Percentiles rank a stretch among this genome's conserved stretches.
Evolutionary conservation across 768 basidiomycete genomes (phyloP).

Genomic region (Cystobasidium ongulense): DNA sequence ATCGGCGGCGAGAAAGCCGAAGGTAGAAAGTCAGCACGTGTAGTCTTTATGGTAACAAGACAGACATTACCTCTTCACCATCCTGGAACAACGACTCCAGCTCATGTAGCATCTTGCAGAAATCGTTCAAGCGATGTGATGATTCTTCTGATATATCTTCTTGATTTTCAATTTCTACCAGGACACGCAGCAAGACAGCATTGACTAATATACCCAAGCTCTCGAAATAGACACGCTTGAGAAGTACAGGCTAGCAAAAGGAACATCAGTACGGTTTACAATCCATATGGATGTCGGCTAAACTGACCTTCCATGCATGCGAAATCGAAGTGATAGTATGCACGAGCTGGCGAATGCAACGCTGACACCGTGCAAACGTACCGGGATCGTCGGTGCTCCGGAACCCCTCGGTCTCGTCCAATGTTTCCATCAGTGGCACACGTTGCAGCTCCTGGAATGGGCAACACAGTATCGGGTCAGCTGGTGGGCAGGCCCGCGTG

Average conservation of each 20-base stretch:
- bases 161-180: conserved; percentile 45
- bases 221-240: conserved; percentile 39
- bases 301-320: conserved; percentile 46
- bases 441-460: conserved; percentile 41
- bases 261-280: neutral
- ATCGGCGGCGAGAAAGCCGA: neutral
- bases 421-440: conserved; percentile 40
- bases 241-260: conserved; percentile 44
- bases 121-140: conserved; percentile 45
- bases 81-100: conserved; percentile 46
- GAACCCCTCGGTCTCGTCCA: conserved; percentile 44
- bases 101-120: conserved; percentile 45
- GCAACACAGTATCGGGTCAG: neutral
- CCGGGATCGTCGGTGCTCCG: conserved; percentile 39
- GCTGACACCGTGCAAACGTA: conserved; percentile 40
- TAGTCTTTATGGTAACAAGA: rapidly evolving
- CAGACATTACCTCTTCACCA: conserved; percentile 26
- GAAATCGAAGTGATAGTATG: conserved; percentile 45
- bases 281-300: neutral
- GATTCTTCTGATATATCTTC: conserved; percentile 49
- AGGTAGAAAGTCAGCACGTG: neutral
- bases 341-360: conserved; percentile 43
- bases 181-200: conserved; percentile 42
- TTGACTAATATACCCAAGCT: conserved; percentile 46
- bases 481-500: neutral